Percentiles rank a stretch among this genome's conserved stretches.
These are phyloP conservation scores for Nasturtium officinale DNA, from an alignment of 345 rosid species.

Conservation along the genomic window DNA sequence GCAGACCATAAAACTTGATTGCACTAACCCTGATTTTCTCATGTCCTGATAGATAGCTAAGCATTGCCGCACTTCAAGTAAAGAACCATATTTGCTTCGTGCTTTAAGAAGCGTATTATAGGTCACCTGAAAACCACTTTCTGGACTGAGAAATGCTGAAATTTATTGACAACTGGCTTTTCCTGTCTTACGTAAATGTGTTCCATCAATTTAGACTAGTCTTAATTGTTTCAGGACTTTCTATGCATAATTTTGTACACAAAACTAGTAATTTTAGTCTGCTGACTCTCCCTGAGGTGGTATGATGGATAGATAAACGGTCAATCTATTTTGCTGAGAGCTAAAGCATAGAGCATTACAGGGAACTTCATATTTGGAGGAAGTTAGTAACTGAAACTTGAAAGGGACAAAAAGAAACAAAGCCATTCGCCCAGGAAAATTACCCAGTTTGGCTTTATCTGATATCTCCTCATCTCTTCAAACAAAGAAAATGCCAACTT, in stretches of 20 bases:
- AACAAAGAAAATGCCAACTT: conserved; percentile 78
- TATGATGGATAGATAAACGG: not conserved
- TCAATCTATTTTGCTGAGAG: conserved; percentile 14
- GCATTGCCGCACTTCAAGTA: conserved; percentile 83
- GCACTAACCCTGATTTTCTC: conserved; percentile 86
- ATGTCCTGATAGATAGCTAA: conserved; percentile 84
- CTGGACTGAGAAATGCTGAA: conserved; percentile 31
- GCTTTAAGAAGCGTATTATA: conserved; percentile 84
- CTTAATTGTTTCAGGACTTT: conserved; percentile 1
- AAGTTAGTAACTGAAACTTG: not conserved
- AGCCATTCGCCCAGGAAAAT: conserved; percentile 29
- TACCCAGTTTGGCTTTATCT: conserved; percentile 81
- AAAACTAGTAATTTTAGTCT: not conserved
- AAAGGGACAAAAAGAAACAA: conserved; percentile 17
- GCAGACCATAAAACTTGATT: not conserved
- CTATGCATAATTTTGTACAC: conserved; percentile 15
- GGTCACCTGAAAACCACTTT: conserved; percentile 65
- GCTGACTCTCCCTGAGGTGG: conserved; percentile 13
- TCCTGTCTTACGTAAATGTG: not conserved
- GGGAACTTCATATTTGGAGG: conserved; percentile 8
- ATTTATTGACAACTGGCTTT: not conserved
- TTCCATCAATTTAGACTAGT: not conserved
- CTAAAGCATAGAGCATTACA: not conserved
- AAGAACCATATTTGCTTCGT: conserved; percentile 77
- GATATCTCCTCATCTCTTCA: conserved; percentile 78